These are phyloP conservation scores for Ophiostoma quercus DNA, from an alignment of 2,329 filamentous ascomycete species.

Conservation along the genomic window DNA sequence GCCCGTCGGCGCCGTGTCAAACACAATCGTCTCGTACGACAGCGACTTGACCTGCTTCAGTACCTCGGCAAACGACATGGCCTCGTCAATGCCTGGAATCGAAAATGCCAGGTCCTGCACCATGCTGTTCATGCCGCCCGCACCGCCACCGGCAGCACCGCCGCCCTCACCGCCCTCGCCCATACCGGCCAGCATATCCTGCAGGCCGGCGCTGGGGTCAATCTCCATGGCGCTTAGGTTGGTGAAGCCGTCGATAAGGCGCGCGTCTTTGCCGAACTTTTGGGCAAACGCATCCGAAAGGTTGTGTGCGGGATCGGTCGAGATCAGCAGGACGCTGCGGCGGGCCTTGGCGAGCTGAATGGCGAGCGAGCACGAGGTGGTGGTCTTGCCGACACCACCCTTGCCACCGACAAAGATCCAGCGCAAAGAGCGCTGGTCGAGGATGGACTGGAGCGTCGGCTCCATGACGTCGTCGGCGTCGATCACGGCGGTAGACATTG, in stretches of 20 bases:
- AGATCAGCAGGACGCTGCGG: slow-evolving; percentile 94
- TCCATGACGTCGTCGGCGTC: slow-evolving; percentile 73
- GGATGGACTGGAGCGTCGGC: slow-evolving; percentile 86
- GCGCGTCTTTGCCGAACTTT: slow-evolving; percentile 98
- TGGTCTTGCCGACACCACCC: slow-evolving; percentile 97
- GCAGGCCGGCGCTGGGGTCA: slow-evolving; percentile 95
- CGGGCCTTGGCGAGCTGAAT: slow-evolving; percentile 95
- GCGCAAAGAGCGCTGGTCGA: slow-evolving; percentile 89
- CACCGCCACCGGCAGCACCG: slow-evolving; percentile 48
- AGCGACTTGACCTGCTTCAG: slow-evolving; percentile 98
- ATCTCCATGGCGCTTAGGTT: slow-evolving; percentile 99
- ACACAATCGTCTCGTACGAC: slow-evolving; percentile 98
- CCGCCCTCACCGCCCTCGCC: slow-evolving; percentile 57
- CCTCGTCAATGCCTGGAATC: slow-evolving; percentile 97
- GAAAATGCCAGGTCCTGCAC: slow-evolving; percentile 98
- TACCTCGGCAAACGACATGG: slow-evolving; percentile 99
- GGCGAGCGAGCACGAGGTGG: slow-evolving; percentile 96
- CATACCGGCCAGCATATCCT: slow-evolving; percentile 78
- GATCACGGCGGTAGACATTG: slow-evolving; percentile 42
- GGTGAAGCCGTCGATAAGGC: slow-evolving; percentile 82
- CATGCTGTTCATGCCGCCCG: slow-evolving; percentile 77
- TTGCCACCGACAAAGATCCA: slow-evolving; percentile 99
- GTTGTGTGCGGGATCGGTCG: slow-evolving; percentile 97
- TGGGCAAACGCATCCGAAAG: slow-evolving; percentile 95
- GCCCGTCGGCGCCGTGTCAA: slow-evolving; percentile 95